Conservation (phyloP, 139 green algal species). For the Chlamydomonas incerta region DNA sequence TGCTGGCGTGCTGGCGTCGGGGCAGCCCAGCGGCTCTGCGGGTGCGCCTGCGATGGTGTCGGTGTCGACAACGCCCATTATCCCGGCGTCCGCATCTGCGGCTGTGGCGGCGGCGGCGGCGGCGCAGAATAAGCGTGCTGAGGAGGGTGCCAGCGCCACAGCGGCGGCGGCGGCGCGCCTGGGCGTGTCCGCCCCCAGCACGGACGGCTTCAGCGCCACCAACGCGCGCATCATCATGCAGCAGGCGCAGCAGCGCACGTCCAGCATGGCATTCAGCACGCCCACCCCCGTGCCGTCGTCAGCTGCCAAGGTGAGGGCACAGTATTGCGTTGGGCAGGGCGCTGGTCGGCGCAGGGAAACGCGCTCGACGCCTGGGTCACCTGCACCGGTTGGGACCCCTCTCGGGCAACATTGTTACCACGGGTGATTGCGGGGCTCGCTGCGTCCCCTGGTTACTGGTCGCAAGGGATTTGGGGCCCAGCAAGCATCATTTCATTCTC, state of each 20-base stretch:
- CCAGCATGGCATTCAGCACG: conserved; percentile 12
- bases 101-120: neutral
- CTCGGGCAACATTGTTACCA: too few relatives aligned
- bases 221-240: conserved; percentile 42
- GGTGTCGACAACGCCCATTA: conserved; percentile 2
- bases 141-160: neutral
- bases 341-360: too few relatives aligned
- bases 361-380: too few relatives aligned
- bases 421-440: too few relatives aligned
- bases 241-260: conserved; percentile 18
- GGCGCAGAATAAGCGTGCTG: neutral
- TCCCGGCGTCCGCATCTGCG: neutral
- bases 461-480: too few relatives aligned
- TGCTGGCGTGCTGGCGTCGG: conserved; percentile 39
- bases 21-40: neutral
- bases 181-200: too few relatives aligned
- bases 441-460: too few relatives aligned
- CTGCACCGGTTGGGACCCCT: too few relatives aligned
- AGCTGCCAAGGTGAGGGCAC: conserved; percentile 4
- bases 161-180: neutral
- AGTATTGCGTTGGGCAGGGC: too few relatives aligned
- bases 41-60: neutral
- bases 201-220: conserved; percentile 15
- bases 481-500: too few relatives aligned
- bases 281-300: neutral